Base-by-base conservation (phyloP, 108 stramenopile species). In the Nitzschia sp. region DNA sequence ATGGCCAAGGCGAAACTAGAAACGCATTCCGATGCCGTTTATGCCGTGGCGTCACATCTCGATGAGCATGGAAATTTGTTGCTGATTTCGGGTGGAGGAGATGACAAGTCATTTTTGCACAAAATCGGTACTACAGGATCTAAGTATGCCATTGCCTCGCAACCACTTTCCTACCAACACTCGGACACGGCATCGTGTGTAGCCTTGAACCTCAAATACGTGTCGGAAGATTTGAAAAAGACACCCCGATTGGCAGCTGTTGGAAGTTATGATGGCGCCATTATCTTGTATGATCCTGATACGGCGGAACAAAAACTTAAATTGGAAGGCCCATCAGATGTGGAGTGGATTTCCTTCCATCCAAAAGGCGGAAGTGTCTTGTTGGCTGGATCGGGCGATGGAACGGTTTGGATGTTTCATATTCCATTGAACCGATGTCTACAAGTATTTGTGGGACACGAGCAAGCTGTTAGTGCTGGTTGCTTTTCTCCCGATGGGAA, bases 351-450 rank as follows among this genome's bases (percentile, higher is more conserved):
- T 8, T 67, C 49, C 46, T 99, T 97, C 82, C 98, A 99, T 87
- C 96, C 96, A 24, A 84, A 87, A 63, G 97, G 97, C 0, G 95
- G 92, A 6, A 78, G 87, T 11, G 92, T 97, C 13, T 46, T 99
- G 45, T 72, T 98, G 59, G 93, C 90, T 6, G 98, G 98, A 59
- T 91, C 94, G 27, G 80, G 85, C 48, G 98, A 99, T 70, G 93
- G 93, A 13, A 99, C 97, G 6, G 81, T 93, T 24, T 99, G 98
- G 98, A 94, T 99, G 95, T 99, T 92, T 80, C 93, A 96, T 59
- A 67, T 88, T n/a, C 81, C 86, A n/a, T 80, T 86, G 47, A 90
- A 92, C 21, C 68, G 87, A 30, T 97, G 96, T 78, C 80, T 99
- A 54, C 94, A 95, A 70, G 98, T 98, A 51, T 96, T 98, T 80